Percentiles rank a stretch among this genome's conserved stretches.
phyloP scores from a whole-genome alignment of 768 basidiomycete species.

The Calocybe cyanea region DNA sequence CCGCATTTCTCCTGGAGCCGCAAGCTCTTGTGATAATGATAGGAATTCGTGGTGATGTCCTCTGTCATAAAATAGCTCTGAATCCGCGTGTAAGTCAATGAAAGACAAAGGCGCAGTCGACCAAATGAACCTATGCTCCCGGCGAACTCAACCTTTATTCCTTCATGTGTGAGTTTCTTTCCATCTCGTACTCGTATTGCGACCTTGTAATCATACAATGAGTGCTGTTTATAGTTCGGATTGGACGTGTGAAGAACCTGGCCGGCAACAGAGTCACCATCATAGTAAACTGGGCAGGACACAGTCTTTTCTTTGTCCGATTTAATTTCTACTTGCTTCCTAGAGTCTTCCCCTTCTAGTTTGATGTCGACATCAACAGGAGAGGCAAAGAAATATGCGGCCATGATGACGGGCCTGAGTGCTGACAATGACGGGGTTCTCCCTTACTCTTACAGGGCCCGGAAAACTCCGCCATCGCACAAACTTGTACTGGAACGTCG shows the following conservation, averaged over 20 bases:
- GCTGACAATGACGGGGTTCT: constrained; percentile 7
- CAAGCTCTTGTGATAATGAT: constrained; percentile 91
- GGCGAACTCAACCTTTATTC: constrained; percentile 96
- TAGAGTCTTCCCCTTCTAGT: constrained; percentile 79
- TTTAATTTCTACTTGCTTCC: constrained; percentile 90
- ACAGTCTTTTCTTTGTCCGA: constrained; percentile 81
- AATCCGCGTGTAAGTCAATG: constrained; percentile 1
- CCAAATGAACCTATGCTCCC: constrained; percentile 80
- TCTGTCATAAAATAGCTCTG: constrained; percentile 93
- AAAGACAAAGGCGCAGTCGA: not conserved
- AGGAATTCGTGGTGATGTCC: constrained; percentile 98
- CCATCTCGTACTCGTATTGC: constrained; percentile 89
- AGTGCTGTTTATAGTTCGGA: not conserved
- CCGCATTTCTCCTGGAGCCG: constrained; percentile 95
- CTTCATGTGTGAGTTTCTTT: constrained; percentile 92
- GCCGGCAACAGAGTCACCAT: constrained; percentile 89
- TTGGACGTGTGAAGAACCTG: constrained; percentile 48
- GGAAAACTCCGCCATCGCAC: constrained; percentile 18
- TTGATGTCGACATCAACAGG: constrained; percentile 91
- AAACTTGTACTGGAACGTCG: constrained; percentile 21
- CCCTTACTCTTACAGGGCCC: constrained; percentile 15
- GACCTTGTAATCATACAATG: constrained; percentile 44
- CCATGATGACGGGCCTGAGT: constrained; percentile 40
- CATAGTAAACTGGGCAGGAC: constrained; percentile 91
- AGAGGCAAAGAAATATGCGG: constrained; percentile 88